Evolutionary conservation across 345 rosid species (phyloP).

Genomic region (Eucalyptus paniculata): DNA sequence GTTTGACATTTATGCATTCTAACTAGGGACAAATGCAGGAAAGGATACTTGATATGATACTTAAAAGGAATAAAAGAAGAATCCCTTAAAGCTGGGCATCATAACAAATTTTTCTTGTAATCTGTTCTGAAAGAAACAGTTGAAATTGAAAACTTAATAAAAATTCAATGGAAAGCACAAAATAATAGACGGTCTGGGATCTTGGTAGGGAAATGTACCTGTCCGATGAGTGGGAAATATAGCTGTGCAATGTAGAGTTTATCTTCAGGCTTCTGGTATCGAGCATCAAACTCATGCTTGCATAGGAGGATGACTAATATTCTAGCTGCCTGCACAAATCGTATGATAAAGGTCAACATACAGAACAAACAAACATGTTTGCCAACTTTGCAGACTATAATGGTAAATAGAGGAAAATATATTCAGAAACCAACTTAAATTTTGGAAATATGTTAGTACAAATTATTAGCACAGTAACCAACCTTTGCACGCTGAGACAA

Average conservation of each 20-base stretch:
- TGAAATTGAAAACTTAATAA: neutral
- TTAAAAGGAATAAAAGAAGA: neutral
- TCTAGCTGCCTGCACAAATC: conserved; percentile 76
- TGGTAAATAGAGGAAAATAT: neutral
- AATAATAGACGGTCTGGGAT: neutral
- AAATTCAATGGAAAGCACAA: neutral
- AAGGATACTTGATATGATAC: neutral
- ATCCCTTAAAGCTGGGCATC: neutral
- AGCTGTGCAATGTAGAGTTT: conserved; percentile 92
- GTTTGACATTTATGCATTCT: neutral
- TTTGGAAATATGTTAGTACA: neutral
- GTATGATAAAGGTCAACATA: neutral
- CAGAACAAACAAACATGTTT: neutral
- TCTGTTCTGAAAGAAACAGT: neutral
- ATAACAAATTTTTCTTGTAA: neutral
- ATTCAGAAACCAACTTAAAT: neutral
- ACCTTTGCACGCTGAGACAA: conserved; percentile 91
- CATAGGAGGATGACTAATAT: conserved; percentile 80
- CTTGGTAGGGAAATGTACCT: conserved; percentile 25
- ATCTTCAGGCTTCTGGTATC: conserved; percentile 98
- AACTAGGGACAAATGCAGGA: neutral
- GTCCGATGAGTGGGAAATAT: conserved; percentile 90
- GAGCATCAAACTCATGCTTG: conserved; percentile 96
- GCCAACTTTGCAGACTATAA: neutral
- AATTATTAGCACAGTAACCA: neutral